These are phyloP conservation scores for Sporobolomyces phaffii DNA, from an alignment of 768 basidiomycete genomes.

Conservation along the genomic window DNA sequence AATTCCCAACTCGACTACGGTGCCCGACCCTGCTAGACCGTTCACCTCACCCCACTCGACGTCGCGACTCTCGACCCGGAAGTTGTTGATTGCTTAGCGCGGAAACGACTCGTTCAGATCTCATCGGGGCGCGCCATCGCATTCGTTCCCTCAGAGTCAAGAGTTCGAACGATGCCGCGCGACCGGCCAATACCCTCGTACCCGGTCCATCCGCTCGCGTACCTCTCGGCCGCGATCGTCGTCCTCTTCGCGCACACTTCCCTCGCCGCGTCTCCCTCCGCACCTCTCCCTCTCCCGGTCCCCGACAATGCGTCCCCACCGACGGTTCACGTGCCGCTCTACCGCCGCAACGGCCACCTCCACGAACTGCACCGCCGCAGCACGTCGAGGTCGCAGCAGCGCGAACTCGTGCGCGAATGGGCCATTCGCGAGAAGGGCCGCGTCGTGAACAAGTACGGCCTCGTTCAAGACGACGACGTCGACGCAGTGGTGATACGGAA, in stretches of 20 bases:
- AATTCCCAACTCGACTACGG: too few relatives aligned
- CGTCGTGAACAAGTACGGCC: conserved; percentile 21
- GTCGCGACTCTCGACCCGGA: too few relatives aligned
- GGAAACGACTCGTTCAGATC: too few relatives aligned
- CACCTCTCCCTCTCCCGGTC: neutral
- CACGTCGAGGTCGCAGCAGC: neutral
- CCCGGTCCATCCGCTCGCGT: neutral
- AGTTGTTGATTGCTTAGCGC: too few relatives aligned
- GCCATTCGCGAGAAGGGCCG: conserved; percentile 33
- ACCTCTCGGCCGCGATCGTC: conserved; percentile 8
- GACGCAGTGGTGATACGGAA: conserved; percentile 10
- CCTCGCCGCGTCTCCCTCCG: neutral
- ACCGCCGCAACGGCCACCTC: conserved; percentile 19
- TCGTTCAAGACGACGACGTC: too few relatives aligned
- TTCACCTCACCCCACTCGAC: too few relatives aligned
- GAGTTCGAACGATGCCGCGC: too few relatives aligned
- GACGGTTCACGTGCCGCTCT: conserved; percentile 16
- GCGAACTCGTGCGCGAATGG: conserved; percentile 19
- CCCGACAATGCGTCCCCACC: neutral
- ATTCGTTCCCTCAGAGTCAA: too few relatives aligned
- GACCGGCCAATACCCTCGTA: neutral
- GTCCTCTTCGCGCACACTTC: neutral
- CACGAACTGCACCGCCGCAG: neutral
- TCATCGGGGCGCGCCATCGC: too few relatives aligned
- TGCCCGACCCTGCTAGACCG: too few relatives aligned